phyloP scores from a whole-genome alignment of 2,329 filamentous ascomycete genomes.

The Aureobasidium sp. region DNA sequence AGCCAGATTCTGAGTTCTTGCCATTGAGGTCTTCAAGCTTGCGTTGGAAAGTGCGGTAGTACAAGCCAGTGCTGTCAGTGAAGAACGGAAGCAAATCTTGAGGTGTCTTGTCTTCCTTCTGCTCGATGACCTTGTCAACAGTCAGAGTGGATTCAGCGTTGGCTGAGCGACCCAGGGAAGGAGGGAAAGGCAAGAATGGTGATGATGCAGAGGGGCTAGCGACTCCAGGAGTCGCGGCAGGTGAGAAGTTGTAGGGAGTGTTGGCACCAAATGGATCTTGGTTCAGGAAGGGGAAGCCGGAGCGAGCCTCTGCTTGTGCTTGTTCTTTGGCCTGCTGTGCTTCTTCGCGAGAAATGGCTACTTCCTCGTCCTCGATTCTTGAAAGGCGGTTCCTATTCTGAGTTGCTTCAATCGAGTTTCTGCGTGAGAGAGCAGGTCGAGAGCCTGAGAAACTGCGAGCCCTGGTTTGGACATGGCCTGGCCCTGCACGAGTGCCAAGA shows the following conservation, averaged over 20 bases:
- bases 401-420: conserved; percentile 24
- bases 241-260: not conserved
- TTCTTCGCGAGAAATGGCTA: conserved; percentile 24
- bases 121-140: conserved; percentile 51
- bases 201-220: conserved; percentile 8
- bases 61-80: conserved; percentile 56
- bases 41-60: conserved; percentile 52
- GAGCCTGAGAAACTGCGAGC: conserved; percentile 6
- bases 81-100: conserved; percentile 63
- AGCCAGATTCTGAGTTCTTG: conserved; percentile 49
- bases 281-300: conserved; percentile 6
- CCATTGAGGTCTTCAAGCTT: conserved; percentile 50
- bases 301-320: conserved; percentile 7
- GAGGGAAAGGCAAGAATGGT: conserved; percentile 9
- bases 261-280: conserved; percentile 4
- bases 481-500: conserved; percentile 35
- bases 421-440: conserved; percentile 18
- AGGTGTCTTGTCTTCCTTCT: conserved; percentile 54
- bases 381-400: conserved; percentile 19
- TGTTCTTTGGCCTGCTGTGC: conserved; percentile 26
- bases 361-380: conserved; percentile 27
- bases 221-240: conserved; percentile 1
- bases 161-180: not conserved
- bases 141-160: conserved; percentile 34
- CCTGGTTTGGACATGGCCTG: conserved; percentile 26